phyloP scores from a whole-genome alignment of 2,329 filamentous ascomycete genomes.

The Helotiales sp. region DNA sequence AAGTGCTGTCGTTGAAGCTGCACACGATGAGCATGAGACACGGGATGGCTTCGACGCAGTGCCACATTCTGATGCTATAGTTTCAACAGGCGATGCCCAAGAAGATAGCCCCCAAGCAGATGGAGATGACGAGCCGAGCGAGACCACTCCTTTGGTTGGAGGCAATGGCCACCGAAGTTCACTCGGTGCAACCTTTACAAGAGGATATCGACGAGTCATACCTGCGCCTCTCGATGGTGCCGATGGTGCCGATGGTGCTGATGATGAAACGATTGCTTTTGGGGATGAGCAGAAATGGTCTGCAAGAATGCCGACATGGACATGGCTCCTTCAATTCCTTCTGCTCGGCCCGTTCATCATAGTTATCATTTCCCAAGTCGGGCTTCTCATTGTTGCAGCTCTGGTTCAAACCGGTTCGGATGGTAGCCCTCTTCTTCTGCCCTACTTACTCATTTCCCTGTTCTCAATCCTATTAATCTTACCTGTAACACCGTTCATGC shows the following conservation, averaged over 20 bases:
- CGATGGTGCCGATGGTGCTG: constrained; percentile 37
- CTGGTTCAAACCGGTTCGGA: constrained; percentile 84
- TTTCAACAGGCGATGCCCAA: constrained; percentile 44
- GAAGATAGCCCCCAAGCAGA: constrained; percentile 26
- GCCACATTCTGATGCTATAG: constrained; percentile 45
- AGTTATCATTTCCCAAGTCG: constrained; percentile 77
- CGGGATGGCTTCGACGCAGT: constrained; percentile 46
- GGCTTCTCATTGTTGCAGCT: constrained; percentile 72
- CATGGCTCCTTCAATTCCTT: constrained; percentile 87
- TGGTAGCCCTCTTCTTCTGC: constrained; percentile 72
- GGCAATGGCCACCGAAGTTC: constrained; percentile 53
- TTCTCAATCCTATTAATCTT: constrained; percentile 75
- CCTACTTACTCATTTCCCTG: constrained; percentile 72
- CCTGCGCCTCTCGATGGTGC: constrained; percentile 34
- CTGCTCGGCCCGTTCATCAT: constrained; percentile 78
- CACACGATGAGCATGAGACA: constrained; percentile 56
- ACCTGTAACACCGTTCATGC: constrained; percentile 82
- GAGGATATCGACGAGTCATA: constrained; percentile 50
- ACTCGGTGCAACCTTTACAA: constrained; percentile 61
- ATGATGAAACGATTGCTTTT: constrained; percentile 54
- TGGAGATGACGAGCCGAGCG: constrained; percentile 49
- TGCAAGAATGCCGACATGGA: constrained; percentile 75
- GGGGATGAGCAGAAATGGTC: constrained; percentile 87
- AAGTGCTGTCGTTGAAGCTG: constrained; percentile 66
- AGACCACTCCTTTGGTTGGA: constrained; percentile 60